A percentile compares a stretch with the other conserved stretches of the same genome.
These are phyloP conservation scores for Malus hybrid DNA, from an alignment of 331 rosid genomes.

Conservation along the genomic window DNA sequence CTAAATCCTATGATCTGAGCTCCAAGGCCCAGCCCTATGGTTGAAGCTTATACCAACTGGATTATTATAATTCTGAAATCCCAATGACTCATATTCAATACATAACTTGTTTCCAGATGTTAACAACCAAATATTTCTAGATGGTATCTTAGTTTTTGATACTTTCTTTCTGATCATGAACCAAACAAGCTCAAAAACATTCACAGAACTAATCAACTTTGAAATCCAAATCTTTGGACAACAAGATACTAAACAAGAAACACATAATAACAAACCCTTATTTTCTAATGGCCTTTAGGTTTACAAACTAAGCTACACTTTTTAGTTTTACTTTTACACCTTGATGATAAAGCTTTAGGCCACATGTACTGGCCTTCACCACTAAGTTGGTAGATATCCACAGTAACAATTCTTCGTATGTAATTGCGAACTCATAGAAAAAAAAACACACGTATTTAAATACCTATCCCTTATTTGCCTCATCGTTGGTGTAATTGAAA, in stretches of 20 bases:
- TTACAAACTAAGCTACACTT: neutral
- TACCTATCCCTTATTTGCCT: slow-evolving; percentile 97
- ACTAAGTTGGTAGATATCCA: neutral
- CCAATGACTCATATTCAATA: neutral
- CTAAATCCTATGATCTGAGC: neutral
- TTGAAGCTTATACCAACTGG: neutral
- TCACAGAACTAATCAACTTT: neutral
- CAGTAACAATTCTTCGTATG: neutral
- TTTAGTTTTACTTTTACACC: no score
- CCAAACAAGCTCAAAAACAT: neutral
- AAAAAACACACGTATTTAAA: neutral
- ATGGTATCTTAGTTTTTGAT: neutral
- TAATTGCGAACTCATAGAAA: neutral
- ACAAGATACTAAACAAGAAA: neutral
- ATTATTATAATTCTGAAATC: neutral
- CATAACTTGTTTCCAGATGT: neutral
- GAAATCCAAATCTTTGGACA: neutral
- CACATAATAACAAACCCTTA: neutral
- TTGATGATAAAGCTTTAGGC: no score
- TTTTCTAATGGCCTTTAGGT: neutral
- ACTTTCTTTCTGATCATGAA: neutral
- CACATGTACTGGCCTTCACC: neutral
- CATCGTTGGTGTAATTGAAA: slow-evolving; percentile 84
- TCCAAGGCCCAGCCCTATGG: neutral
- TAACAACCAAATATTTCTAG: neutral